A percentile compares a stretch with the other conserved stretches of the same genome.
Conservation (phyloP, 2,329 filamentous ascomycete species). For the Pestalotiopsis sp. region DNA sequence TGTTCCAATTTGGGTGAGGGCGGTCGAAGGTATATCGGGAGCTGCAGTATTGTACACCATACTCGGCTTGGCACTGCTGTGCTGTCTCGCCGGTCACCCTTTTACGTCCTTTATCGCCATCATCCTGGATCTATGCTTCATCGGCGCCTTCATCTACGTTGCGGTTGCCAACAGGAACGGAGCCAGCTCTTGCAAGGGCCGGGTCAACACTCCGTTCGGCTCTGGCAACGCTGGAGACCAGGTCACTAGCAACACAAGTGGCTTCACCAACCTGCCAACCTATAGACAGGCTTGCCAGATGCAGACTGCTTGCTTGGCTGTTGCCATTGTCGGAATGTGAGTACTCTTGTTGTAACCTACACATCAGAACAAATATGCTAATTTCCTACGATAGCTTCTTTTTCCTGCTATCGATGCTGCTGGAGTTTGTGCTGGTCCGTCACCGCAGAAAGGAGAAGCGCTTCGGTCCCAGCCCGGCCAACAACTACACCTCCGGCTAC, state of each 20-base stretch:
- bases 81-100: conserved; percentile 75
- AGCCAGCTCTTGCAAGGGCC: conserved; percentile 61
- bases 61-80: conserved; percentile 72
- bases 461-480: conserved; percentile 42
- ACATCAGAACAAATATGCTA: background rate
- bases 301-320: conserved; percentile 76
- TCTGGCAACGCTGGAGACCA: conserved; percentile 55
- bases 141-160: conserved; percentile 79
- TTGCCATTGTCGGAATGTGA: conserved; percentile 77
- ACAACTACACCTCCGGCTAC: conserved; percentile 42
- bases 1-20: conserved; percentile 69
- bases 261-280: conserved; percentile 50
- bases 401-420: conserved; percentile 72
- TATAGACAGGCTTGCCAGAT: conserved; percentile 67
- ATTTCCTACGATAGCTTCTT: conserved; percentile 55
- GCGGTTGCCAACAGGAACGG: conserved; percentile 75
- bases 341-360: conserved; percentile 19
- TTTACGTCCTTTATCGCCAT: conserved; percentile 76
- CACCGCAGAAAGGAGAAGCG: conserved; percentile 61
- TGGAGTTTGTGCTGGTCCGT: conserved; percentile 69
- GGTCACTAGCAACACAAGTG: conserved; percentile 50
- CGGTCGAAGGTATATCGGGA: conserved; percentile 79
- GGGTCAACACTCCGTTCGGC: conserved; percentile 71
- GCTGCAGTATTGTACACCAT: conserved; percentile 74
- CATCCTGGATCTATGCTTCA: conserved; percentile 76